Percentiles rank a stretch among this genome's conserved stretches.
Evolutionary conservation across 2,329 filamentous ascomycete genomes (phyloP).

Genomic region (Aciculosporium take): DNA sequence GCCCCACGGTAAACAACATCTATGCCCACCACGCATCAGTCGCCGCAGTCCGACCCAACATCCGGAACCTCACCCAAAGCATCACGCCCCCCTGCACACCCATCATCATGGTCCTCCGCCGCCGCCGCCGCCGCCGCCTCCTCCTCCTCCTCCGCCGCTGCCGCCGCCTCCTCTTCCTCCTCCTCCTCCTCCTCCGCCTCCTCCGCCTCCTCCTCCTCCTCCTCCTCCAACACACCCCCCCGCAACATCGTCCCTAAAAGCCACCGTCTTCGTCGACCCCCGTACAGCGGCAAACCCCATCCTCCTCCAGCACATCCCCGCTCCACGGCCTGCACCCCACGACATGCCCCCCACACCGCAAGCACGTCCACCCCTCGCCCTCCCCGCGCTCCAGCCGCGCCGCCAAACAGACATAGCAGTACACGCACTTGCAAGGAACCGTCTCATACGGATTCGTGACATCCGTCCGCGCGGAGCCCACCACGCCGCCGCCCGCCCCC

Average conservation of each 20-base stretch:
- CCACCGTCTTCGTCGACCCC: slow-evolving; percentile 40
- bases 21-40: slow-evolving; percentile 1
- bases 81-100: slow-evolving; percentile 4
- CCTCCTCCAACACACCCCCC: slow-evolving; percentile 19
- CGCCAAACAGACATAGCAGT: slow-evolving; percentile 93
- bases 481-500: slow-evolving; percentile 57
- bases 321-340: slow-evolving; percentile 83
- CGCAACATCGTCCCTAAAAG: slow-evolving; percentile 43
- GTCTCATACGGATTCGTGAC: slow-evolving; percentile 94
- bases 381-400: slow-evolving; percentile 82
- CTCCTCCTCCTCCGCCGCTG: slow-evolving; percentile 5
- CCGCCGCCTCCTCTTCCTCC: slow-evolving; percentile 11
- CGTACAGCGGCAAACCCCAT: slow-evolving; percentile 27
- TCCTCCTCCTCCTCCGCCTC: slow-evolving; percentile 14
- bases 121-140: slow-evolving; percentile 10
- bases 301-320: slow-evolving; percentile 65
- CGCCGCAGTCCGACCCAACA: slow-evolving; percentile 3
- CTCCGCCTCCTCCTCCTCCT: slow-evolving; percentile 12
- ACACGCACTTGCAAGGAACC: slow-evolving; percentile 77
- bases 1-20: too few species aligned
- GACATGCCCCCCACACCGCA: slow-evolving; percentile 73
- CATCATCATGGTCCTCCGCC: slow-evolving; percentile 8
- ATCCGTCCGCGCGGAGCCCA: slow-evolving; percentile 81
- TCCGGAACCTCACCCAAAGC: slow-evolving; percentile 5
- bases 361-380: slow-evolving; percentile 83